Base-by-base conservation (phyloP, 495 filamentous ascomycete genomes). In the Collariella sp. region DNA sequence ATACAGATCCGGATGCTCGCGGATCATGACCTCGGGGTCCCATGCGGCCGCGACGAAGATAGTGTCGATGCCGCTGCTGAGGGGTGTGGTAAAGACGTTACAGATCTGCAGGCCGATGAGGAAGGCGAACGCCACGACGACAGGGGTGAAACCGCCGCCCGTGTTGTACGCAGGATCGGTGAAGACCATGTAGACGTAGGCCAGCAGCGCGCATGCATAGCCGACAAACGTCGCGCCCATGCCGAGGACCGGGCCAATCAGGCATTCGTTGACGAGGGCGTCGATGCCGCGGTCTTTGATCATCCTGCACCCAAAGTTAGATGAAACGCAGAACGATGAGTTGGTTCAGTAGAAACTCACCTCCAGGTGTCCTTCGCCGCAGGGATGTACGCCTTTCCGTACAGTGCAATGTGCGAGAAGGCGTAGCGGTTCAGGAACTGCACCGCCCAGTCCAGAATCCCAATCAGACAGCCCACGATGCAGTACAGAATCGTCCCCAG, bases 221-320 rank as follows among this genome's bases (percentile, higher is more conserved):
- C 81, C 87, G 35, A 95, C 84, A 57, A 91, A 91, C 0, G 83
- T 81, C 2, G 86, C 81, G 44, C 88, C 91, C 81, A 95, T 90
- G 35, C 79, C 87, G n/a, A 97, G 72, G 15, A 97, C 89, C 0
- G 89, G 90, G 0, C 88, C 87, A 57, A 96, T 86, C 23, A 97
- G 79, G 64, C 88, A 94, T 62, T 96, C 89, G 67, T 91, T 91
- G 58, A 94, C 77, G 6, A 96, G 77, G 7, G 87, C 88, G 61
- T 96, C 89, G 51, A 97, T 82, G 24, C 91, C 91, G 33, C 91
- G 87, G 64, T 94, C 82, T 61, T 87, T 89, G 76, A 95, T 88
- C 84, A 95, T 88, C 5, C 68, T 76, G 54, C 49, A 2, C 3
- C 11, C 12, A 16, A 29, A 9, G 16, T 23, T 45, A 46, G 62